These are phyloP conservation scores for Dendrobium chrysotoxum DNA, from an alignment of 106 monocot genomes.

Conservation along the genomic window DNA sequence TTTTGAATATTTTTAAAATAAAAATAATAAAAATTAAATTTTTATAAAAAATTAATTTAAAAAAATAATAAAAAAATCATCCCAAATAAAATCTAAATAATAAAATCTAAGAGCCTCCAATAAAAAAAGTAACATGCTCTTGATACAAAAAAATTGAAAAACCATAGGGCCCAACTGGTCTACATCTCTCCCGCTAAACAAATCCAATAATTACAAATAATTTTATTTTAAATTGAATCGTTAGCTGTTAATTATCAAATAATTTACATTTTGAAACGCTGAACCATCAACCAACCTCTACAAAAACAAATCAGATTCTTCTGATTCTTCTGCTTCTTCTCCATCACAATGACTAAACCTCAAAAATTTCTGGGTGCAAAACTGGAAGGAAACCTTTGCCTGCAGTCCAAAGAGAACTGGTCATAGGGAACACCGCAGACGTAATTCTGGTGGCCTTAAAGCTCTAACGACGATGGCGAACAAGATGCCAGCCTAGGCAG, in stretches of 20 bases:
- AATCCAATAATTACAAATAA: not conserved
- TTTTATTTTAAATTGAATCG: not conserved
- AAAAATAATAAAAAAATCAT: too few relatives aligned
- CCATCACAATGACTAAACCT: not conserved
- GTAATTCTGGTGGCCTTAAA: not conserved
- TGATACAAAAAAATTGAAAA: not conserved
- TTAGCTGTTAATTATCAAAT: not conserved
- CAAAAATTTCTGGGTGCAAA: too few relatives aligned
- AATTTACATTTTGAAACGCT: not conserved
- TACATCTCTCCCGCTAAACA: not conserved
- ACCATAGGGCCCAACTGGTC: too few relatives aligned
- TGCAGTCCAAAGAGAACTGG: not conserved
- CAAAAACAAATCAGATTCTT: not conserved
- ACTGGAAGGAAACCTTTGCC: too few relatives aligned
- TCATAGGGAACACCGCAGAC: not conserved
- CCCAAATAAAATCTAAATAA: too few relatives aligned
- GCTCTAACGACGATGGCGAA: not conserved
- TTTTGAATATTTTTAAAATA: too few relatives aligned
- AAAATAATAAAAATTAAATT: too few relatives aligned
- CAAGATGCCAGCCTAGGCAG: not conserved
- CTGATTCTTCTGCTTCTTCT: not conserved
- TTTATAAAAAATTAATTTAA: too few relatives aligned
- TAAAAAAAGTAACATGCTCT: not conserved
- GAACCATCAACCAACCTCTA: not conserved
- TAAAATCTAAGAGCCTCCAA: too few relatives aligned